phyloP scores from a whole-genome alignment of 2,329 filamentous ascomycete species.

The Aspergillus sergii region DNA sequence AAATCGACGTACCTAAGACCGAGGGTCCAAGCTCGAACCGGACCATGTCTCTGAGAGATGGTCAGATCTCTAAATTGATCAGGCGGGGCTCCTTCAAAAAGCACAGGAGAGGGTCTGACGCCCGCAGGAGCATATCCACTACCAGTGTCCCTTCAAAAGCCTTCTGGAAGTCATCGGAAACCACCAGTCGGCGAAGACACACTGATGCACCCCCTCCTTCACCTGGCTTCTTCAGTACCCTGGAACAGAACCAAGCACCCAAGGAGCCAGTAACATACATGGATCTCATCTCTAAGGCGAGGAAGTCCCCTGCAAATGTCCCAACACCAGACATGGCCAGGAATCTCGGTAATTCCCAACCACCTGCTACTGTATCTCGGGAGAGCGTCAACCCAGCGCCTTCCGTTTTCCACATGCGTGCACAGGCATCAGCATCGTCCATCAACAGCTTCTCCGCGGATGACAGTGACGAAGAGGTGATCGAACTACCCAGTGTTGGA shows the following conservation, averaged over 20 bases:
- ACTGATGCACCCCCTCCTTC: conserved; percentile 44
- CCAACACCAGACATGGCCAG: conserved; percentile 1
- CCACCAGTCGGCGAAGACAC: conserved; percentile 37
- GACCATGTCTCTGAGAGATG: conserved; percentile 33
- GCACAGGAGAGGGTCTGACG: conserved; percentile 29
- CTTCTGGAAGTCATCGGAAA: conserved; percentile 22
- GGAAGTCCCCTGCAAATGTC: conserved; percentile 15
- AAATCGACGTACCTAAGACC: conserved; percentile 12
- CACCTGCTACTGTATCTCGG: conserved; percentile 11
- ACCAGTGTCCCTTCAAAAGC: conserved; percentile 27
- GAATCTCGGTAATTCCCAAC: conserved; percentile 18
- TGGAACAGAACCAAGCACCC: conserved; percentile 14
- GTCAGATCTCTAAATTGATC: conserved; percentile 33
- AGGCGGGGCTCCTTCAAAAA: conserved; percentile 36
- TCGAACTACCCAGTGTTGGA: conserved; percentile 34
- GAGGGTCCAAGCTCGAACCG: conserved; percentile 23
- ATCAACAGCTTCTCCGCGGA: conserved; percentile 26
- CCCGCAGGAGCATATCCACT: conserved; percentile 35
- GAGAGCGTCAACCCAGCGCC: conserved; percentile 19
- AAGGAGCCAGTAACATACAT: conserved; percentile 32
- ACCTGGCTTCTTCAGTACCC: conserved; percentile 29
- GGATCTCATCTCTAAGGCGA: conserved; percentile 30
- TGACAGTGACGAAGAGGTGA: conserved; percentile 39
- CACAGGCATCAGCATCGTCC: conserved; percentile 32
- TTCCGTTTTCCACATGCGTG: conserved; percentile 37